A percentile compares a stretch with the other conserved stretches of the same genome.
Evolutionary conservation across 208 protist species (phyloP).

Genomic region (Crithidia brevicula): DNA sequence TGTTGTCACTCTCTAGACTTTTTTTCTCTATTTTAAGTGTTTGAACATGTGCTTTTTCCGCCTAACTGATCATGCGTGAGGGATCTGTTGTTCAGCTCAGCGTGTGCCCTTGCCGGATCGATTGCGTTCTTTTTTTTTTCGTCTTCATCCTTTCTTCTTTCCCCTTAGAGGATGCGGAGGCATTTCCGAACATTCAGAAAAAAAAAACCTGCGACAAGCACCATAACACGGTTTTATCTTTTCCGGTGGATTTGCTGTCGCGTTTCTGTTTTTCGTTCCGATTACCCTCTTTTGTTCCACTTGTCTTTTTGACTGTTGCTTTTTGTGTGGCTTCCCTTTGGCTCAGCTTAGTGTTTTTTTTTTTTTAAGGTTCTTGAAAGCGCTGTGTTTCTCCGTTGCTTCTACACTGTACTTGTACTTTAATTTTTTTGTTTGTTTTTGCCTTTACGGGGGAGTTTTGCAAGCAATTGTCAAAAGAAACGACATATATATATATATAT

Average conservation of each 20-base stretch:
- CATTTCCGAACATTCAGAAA: too few relatives aligned
- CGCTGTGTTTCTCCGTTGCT: background rate
- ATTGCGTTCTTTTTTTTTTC: conserved; percentile 10
- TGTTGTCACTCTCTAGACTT: too few relatives aligned
- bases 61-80: too few relatives aligned
- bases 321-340: background rate
- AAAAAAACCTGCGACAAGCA: too few relatives aligned
- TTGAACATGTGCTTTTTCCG: too few relatives aligned
- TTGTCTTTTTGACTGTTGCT: conserved; percentile 12
- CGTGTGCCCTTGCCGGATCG: too few relatives aligned
- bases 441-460: too few relatives aligned
- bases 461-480: background rate
- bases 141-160: background rate
- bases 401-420: conserved; percentile 10
- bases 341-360: conserved; percentile 7
- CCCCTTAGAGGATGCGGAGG: too few relatives aligned
- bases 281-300: conserved; percentile 9
- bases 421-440: conserved; percentile 13
- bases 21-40: too few relatives aligned
- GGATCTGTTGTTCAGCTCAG: too few relatives aligned
- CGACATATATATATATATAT: conserved; percentile 11
- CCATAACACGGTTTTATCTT: background rate
- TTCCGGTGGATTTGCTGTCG: background rate
- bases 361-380: background rate
- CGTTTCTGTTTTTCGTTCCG: background rate